Evolutionary conservation across 2,329 filamentous ascomycete species (phyloP), one percentile per base, ranked within the genome.

Genomic region (Xylariaceae sp.): DNA sequence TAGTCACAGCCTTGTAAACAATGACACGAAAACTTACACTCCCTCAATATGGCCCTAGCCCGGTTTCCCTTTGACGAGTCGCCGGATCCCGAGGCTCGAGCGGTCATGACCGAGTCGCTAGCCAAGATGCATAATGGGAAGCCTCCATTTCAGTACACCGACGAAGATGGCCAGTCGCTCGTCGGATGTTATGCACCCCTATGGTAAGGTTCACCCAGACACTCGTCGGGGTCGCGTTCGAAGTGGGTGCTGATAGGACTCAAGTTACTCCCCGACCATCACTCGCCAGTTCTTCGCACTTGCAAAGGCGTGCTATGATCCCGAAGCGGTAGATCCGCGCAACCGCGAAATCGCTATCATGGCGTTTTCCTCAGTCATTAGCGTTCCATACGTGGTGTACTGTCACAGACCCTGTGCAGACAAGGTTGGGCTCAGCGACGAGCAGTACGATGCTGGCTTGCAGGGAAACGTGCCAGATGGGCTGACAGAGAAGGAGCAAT

Each of bases 331-430:
- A 38, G 48, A 47, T 5, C 49, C 51, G 11, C 44, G 44, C 2
- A 48, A 42, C 15, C 42, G 54, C 9, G 51, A 56, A 17, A 47
- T 56, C 1, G 51, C 52, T 14, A 40, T 52, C 22, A 7, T 54
- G 35, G 54, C 33, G 3, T 31, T 54, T 7, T 6, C 14, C 1
- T 49, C 54, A 3, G 30, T 50, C 36, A 14, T 48, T 41, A 19
- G 47, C 2, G 33, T 40, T 1, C 54, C 54, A 3, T 56, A 50
- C 44, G 45, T 56, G 5, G 17, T 44, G 11, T 48, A 54, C 17
- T 48, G 45, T n/a, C 54, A 54, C 39, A 42, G 44, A 6, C 11
- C 11, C 2, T 14, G 45, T 6, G 47, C 27, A 17, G 7, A 15
- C 6, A 42, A 43, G 18, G 17, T 47, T 5, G 54, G 54, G 12